A percentile compares a stretch with the other conserved stretches of the same genome.
Conservation (phyloP, 2,329 filamentous ascomycete genomes). For the Aspergillus transmontanensis region DNA sequence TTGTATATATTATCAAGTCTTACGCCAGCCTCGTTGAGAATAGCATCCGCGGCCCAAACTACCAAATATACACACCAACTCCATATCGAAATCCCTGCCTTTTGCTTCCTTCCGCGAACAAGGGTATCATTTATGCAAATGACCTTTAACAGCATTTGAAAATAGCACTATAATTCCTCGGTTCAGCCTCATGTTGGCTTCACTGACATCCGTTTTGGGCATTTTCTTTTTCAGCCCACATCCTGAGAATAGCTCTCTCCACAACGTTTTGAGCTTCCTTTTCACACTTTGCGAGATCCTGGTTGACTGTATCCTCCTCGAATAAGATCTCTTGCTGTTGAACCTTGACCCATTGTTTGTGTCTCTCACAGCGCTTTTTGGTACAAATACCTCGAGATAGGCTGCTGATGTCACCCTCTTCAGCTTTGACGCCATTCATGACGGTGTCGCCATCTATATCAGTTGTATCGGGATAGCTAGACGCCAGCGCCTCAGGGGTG, state of each 20-base stretch:
- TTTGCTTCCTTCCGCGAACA: constrained; percentile 17
- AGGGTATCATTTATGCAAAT: constrained; percentile 31
- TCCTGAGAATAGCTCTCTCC: constrained; percentile 48
- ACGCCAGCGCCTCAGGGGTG: constrained; percentile 35
- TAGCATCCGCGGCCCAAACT: constrained; percentile 5
- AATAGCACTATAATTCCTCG: background rate
- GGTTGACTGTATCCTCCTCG: constrained; percentile 43
- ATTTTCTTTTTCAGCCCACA: constrained; percentile 40
- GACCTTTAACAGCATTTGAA: constrained; percentile 2
- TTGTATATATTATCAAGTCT: constrained; percentile 3
- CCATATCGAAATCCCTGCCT: constrained; percentile 23
- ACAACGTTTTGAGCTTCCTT: constrained; percentile 44
- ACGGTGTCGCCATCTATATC: constrained; percentile 39
- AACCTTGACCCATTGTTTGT: constrained; percentile 52
- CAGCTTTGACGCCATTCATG: constrained; percentile 34
- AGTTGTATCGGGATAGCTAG: constrained; percentile 24
- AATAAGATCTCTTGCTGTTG: constrained; percentile 49
- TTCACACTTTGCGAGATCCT: constrained; percentile 43
- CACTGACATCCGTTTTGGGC: constrained; percentile 20
- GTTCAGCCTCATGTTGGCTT: background rate
- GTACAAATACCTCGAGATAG: constrained; percentile 47
- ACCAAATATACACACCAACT: constrained; percentile 27
- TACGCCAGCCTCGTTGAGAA: constrained; percentile 25
- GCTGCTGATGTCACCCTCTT: constrained; percentile 33
- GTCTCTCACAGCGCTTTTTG: constrained; percentile 51